A percentile compares a stretch with the other conserved stretches of the same genome.
phyloP scores from a whole-genome alignment of 352 stramenopile species.

The Pythium aquatile region DNA sequence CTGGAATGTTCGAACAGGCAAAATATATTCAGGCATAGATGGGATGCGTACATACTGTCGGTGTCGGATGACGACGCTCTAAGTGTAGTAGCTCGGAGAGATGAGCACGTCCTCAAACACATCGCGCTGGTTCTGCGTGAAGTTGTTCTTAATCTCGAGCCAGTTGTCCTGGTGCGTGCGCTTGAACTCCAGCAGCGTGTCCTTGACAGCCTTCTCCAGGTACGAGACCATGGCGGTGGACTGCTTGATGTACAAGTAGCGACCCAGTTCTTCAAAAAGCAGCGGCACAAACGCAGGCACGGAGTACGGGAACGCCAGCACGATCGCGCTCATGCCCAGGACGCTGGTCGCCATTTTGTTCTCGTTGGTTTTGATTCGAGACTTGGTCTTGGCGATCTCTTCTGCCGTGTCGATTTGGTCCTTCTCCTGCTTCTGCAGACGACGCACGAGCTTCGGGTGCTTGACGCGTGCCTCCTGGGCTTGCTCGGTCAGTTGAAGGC shows the following conservation, averaged over 20 bases:
- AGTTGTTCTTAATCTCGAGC: slow-evolving; percentile 65
- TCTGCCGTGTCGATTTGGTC: slow-evolving; percentile 32
- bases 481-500: slow-evolving; percentile 34
- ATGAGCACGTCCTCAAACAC: slow-evolving; percentile 79
- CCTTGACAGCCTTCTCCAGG: slow-evolving; percentile 70
- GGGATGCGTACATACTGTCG: too few species aligned
- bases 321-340: slow-evolving; percentile 63
- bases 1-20: too few species aligned
- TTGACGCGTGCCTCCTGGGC: slow-evolving; percentile 44
- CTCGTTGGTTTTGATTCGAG: slow-evolving; percentile 47
- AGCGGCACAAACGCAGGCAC: slow-evolving; percentile 63
- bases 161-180: slow-evolving; percentile 84
- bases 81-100: slow-evolving; percentile 73
- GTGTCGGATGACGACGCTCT: neutral
- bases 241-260: slow-evolving; percentile 67
- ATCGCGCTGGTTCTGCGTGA: slow-evolving; percentile 58
- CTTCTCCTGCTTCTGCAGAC: slow-evolving; percentile 40
- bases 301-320: slow-evolving; percentile 78
- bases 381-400: slow-evolving; percentile 30
- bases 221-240: slow-evolving; percentile 58
- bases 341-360: slow-evolving; percentile 61
- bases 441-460: slow-evolving; percentile 62
- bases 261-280: slow-evolving; percentile 71
- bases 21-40: too few species aligned
- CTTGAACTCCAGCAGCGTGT: slow-evolving; percentile 82